Percentiles rank a stretch among this genome's conserved stretches.
These are phyloP conservation scores for Citrullus colocynthis DNA, from an alignment of 306 rosid genomes.

Conservation along the genomic window DNA sequence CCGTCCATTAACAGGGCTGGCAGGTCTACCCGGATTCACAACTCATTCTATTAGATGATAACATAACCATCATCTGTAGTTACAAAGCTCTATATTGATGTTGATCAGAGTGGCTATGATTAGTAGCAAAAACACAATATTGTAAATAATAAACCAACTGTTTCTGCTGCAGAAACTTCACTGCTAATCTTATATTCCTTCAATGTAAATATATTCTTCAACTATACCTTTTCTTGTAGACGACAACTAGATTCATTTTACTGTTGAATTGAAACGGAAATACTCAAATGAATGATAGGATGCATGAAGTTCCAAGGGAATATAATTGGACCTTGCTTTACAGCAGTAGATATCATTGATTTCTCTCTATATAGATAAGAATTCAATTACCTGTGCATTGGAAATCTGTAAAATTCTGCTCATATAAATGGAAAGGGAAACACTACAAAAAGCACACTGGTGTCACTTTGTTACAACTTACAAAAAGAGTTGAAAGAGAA, in stretches of 20 bases:
- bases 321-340: background rate
- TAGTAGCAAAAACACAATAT: background rate
- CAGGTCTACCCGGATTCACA: background rate
- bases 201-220: background rate
- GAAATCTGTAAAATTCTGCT: background rate
- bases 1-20: background rate
- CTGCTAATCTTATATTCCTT: background rate
- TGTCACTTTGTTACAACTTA: slow-evolving; percentile 15
- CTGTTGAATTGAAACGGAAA: background rate
- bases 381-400: background rate
- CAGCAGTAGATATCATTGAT: background rate
- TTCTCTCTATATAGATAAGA: background rate
- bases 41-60: background rate
- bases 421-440: slow-evolving; percentile 6
- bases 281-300: background rate
- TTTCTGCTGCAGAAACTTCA: background rate
- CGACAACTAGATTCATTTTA: background rate
- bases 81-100: background rate
- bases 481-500: slow-evolving; percentile 14
- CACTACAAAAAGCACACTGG: slow-evolving; percentile 2
- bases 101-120: background rate
- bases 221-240: background rate
- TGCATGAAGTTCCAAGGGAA: background rate
- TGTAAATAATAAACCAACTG: background rate
- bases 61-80: background rate